phyloP scores from a whole-genome alignment of 2,329 filamentous ascomycete genomes.

The Biscogniauxia sp. region DNA sequence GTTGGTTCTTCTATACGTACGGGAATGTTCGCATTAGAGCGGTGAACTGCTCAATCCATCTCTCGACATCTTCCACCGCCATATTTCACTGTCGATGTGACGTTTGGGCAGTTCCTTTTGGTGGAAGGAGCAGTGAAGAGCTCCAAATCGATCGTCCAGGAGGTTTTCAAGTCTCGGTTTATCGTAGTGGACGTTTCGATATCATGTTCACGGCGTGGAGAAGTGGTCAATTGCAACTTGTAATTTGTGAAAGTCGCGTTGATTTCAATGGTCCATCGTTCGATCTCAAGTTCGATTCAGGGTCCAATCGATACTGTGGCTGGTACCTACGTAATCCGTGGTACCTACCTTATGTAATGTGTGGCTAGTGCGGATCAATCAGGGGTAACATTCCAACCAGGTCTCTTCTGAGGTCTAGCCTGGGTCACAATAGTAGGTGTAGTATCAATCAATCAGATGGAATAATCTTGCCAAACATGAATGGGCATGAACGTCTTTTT shows the following conservation, averaged over 20 bases:
- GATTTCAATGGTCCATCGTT: background rate
- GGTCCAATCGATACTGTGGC: background rate
- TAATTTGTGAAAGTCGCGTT: background rate
- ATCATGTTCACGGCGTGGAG: background rate
- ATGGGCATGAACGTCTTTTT: background rate
- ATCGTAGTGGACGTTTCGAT: background rate
- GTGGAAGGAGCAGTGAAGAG: background rate
- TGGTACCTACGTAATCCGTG: background rate
- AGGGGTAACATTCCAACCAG: no score
- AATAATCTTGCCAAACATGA: background rate
- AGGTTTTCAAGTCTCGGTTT: background rate
- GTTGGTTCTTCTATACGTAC: slow-evolving; percentile 17
- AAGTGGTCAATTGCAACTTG: background rate
- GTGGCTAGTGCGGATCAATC: background rate
- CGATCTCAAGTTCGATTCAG: background rate
- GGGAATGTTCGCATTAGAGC: slow-evolving; percentile 27
- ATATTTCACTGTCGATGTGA: slow-evolving; percentile 14
- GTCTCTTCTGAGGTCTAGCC: no score
- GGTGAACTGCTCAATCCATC: slow-evolving; percentile 25
- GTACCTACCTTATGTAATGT: background rate
- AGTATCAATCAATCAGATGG: no score
- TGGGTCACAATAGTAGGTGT: no score
- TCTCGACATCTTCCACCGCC: slow-evolving; percentile 26
- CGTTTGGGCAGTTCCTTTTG: no score
- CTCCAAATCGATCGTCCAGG: background rate